phyloP scores from a whole-genome alignment of 2,329 filamentous ascomycete genomes.

The Penicillium sclerotiorum region DNA sequence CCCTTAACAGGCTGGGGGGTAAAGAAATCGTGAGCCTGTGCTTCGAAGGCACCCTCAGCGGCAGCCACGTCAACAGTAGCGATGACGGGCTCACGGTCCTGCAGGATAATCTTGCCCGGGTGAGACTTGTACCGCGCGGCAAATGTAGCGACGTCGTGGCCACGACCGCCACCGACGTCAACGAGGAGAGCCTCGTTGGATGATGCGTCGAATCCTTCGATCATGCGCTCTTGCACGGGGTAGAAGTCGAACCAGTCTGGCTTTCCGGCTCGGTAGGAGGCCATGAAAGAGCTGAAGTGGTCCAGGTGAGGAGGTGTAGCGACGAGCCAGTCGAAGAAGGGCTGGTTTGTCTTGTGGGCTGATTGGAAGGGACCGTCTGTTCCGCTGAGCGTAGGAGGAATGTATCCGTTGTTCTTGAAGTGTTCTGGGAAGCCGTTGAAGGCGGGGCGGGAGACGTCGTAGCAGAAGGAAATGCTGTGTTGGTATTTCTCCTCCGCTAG shows the following conservation, averaged over 20 bases:
- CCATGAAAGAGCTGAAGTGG: constrained; percentile 42
- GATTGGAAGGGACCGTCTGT: constrained; percentile 41
- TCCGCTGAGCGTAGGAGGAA: constrained; percentile 23
- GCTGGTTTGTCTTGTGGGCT: constrained; percentile 38
- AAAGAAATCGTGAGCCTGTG: constrained; percentile 21
- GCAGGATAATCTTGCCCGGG: constrained; percentile 11
- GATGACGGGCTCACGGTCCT: constrained; percentile 22
- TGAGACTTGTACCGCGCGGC: neutral
- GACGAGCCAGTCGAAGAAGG: constrained; percentile 43
- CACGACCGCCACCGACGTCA: constrained; percentile 27
- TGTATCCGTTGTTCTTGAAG: constrained; percentile 35
- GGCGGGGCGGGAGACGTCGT: constrained; percentile 38
- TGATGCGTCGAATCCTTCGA: constrained; percentile 12
- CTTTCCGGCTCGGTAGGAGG: constrained; percentile 42
- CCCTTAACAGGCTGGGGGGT: constrained; percentile 22
- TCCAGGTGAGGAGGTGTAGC: constrained; percentile 39
- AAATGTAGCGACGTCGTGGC: constrained; percentile 23
- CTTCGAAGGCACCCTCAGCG: constrained; percentile 11
- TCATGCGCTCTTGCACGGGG: constrained; percentile 23
- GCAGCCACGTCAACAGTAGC: constrained; percentile 1
- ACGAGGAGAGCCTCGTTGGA: constrained; percentile 21
- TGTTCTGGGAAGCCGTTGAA: constrained; percentile 39
- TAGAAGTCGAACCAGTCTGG: constrained; percentile 39
- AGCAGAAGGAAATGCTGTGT: constrained; percentile 41
- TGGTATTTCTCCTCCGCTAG: constrained; percentile 40